Percentiles rank a stretch among this genome's conserved stretches.
These are phyloP conservation scores for Dittrichia graveolens DNA, from an alignment of 129 eudicot species.

Conservation along the genomic window DNA sequence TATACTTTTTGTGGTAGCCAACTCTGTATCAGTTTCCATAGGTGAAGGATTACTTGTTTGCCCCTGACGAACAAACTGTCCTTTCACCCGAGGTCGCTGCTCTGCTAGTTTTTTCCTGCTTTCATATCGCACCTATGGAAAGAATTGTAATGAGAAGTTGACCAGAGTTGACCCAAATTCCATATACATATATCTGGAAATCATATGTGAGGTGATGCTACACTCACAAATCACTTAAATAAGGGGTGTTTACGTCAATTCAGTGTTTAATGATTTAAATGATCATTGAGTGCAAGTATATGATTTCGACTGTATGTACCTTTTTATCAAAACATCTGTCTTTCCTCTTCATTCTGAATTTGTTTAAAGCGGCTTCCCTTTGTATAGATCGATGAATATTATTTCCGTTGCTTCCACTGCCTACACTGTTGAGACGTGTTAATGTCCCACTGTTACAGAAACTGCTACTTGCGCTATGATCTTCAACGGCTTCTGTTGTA, in stretches of 20 bases:
- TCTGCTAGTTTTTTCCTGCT: slow-evolving; percentile 96
- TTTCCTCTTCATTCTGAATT: slow-evolving; percentile 85
- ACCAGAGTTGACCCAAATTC: background rate
- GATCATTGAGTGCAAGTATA: too few relatives aligned
- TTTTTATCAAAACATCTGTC: slow-evolving; percentile 94
- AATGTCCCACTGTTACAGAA: slow-evolving; percentile 43
- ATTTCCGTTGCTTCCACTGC: slow-evolving; percentile 49
- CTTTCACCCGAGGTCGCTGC: slow-evolving; percentile 92
- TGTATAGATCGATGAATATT: slow-evolving; percentile 53
- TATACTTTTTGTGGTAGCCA: slow-evolving; percentile 19
- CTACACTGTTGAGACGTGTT: slow-evolving; percentile 45
- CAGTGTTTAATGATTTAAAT: too few relatives aligned
- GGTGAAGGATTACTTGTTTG: slow-evolving; percentile 50
- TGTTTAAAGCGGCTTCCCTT: slow-evolving; percentile 73
- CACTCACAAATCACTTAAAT: too few relatives aligned
- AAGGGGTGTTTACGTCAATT: too few relatives aligned
- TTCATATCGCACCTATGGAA: slow-evolving; percentile 77
- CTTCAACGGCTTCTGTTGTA: slow-evolving; percentile 46
- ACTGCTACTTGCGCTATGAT: slow-evolving; percentile 66
- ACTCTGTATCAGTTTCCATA: slow-evolving; percentile 43
- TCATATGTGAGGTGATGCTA: too few relatives aligned
- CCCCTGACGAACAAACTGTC: slow-evolving; percentile 90
- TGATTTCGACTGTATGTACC: slow-evolving; percentile 35
- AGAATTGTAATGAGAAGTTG: background rate
- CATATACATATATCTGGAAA: background rate